These are phyloP conservation scores for Murraya koenigii DNA, from an alignment of 345 rosid species.

Conservation along the genomic window DNA sequence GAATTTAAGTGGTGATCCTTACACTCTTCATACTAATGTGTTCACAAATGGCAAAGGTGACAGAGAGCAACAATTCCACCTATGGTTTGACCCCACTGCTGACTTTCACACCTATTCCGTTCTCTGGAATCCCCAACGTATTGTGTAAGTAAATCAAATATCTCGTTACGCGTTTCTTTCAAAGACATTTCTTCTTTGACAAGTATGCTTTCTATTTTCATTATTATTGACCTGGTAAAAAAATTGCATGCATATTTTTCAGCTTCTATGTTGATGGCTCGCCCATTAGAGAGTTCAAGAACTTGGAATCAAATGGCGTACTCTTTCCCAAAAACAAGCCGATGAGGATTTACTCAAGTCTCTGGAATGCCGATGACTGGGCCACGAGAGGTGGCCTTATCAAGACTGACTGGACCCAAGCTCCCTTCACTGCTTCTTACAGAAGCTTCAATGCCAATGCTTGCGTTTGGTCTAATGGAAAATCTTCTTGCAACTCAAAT, in stretches of 20 bases:
- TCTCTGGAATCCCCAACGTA: slow-evolving; percentile 46
- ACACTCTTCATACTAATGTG: slow-evolving; percentile 50
- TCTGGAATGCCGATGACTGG: slow-evolving; percentile 53
- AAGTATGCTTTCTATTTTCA: background rate
- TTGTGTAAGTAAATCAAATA: slow-evolving; percentile 29
- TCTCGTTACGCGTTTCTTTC: background rate
- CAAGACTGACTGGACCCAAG: slow-evolving; percentile 41
- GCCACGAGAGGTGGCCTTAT: slow-evolving; percentile 45
- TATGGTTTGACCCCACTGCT: slow-evolving; percentile 55
- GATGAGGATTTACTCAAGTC: slow-evolving; percentile 35
- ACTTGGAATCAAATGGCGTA: slow-evolving; percentile 35
- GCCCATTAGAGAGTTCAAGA: slow-evolving; percentile 50
- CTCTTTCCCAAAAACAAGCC: slow-evolving; percentile 42
- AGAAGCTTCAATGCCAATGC: slow-evolving; percentile 39
- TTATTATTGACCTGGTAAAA: background rate
- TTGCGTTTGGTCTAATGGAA: slow-evolving; percentile 32
- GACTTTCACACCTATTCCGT: slow-evolving; percentile 55
- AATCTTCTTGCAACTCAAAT: slow-evolving; percentile 27
- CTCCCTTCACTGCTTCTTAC: slow-evolving; percentile 50
- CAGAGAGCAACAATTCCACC: slow-evolving; percentile 49
- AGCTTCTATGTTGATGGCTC: slow-evolving; percentile 45
- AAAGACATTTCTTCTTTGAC: background rate
- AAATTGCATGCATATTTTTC: background rate
- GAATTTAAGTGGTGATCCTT: slow-evolving; percentile 47
- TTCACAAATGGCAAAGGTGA: slow-evolving; percentile 47